Conservation (phyloP, 306 rosid species). For the cucumber (Cucumis sativus) region DNA sequence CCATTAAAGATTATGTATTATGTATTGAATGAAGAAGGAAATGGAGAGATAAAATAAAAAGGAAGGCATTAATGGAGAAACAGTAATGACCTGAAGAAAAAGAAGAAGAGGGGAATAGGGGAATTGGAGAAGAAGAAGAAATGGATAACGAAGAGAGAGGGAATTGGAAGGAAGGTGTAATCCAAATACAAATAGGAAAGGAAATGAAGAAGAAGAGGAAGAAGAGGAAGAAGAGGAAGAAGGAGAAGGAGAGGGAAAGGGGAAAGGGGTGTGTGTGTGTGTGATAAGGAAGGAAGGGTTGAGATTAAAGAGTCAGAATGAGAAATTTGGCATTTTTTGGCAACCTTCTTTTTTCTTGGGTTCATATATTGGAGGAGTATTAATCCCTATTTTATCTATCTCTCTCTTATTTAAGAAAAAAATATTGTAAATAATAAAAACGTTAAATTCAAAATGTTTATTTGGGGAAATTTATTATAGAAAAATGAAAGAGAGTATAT, state of each 20-base stretch:
- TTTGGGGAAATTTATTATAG: too few species aligned
- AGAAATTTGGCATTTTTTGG: conserved; percentile 35
- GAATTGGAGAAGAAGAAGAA: too few species aligned
- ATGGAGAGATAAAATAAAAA: too few species aligned
- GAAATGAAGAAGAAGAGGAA: neutral
- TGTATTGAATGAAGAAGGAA: neutral
- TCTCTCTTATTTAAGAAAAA: too few species aligned
- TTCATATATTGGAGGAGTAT: neutral
- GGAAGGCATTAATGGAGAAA: too few species aligned
- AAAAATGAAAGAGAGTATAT: too few species aligned
- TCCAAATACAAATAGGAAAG: neutral
- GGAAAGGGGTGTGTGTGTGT: conserved; percentile 18
- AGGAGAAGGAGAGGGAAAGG: neutral
- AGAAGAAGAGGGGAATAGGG: too few species aligned
- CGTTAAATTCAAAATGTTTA: too few species aligned
- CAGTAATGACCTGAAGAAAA: too few species aligned
- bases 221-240: conserved; percentile 13
- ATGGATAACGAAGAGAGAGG: conserved; percentile 28
- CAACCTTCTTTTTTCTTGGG: neutral
- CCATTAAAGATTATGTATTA: neutral
- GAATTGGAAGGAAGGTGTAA: neutral
- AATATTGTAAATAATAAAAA: too few species aligned
- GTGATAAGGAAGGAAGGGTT: conserved; percentile 97
- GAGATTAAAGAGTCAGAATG: conserved; percentile 66
- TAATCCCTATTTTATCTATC: neutral